phyloP scores from a whole-genome alignment of 495 filamentous ascomycete species.

The Aspergillus leporis region DNA sequence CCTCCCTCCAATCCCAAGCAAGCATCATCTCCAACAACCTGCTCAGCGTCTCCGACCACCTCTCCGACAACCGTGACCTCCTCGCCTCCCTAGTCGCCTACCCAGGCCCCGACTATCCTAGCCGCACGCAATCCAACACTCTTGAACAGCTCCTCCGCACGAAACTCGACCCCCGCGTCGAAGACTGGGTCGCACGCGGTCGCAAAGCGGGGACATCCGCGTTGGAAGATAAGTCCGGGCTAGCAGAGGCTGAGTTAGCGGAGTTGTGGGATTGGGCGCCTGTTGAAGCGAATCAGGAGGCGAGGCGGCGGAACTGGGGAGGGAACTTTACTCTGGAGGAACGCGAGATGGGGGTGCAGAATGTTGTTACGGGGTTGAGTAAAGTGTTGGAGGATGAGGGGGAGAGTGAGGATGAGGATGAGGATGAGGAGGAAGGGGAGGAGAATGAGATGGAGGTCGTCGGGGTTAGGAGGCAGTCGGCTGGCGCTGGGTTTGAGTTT shows the following conservation, averaged over 20 bases:
- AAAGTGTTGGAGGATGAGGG: constrained; percentile 59
- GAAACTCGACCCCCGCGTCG: constrained; percentile 74
- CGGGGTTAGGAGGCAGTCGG: constrained; percentile 40
- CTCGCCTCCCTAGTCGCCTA: constrained; percentile 66
- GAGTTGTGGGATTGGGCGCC: constrained; percentile 54
- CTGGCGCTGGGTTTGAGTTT: constrained; percentile 37
- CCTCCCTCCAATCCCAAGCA: constrained; percentile 67
- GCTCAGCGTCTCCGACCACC: constrained; percentile 56
- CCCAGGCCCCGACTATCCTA: constrained; percentile 74
- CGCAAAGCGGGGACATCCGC: constrained; percentile 36
- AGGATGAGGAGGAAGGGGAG: constrained; percentile 55
- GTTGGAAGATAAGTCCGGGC: constrained; percentile 33
- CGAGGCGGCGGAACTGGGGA: constrained; percentile 50
- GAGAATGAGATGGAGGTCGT: constrained; percentile 53
- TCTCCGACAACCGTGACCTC: constrained; percentile 58
- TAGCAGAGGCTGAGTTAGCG: constrained; percentile 41
- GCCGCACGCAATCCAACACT: constrained; percentile 62
- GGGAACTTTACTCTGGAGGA: constrained; percentile 73
- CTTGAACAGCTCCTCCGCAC: constrained; percentile 71
- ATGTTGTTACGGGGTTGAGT: constrained; percentile 68
- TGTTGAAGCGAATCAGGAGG: constrained; percentile 51
- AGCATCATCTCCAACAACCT: constrained; percentile 66
- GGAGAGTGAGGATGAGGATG: constrained; percentile 33
- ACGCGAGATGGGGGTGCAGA: constrained; percentile 62
- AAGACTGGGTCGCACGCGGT: constrained; percentile 68